Evolutionary conservation across 495 filamentous ascomycete genomes (phyloP).

Genomic region (Trichocladium antarcticum): DNA sequence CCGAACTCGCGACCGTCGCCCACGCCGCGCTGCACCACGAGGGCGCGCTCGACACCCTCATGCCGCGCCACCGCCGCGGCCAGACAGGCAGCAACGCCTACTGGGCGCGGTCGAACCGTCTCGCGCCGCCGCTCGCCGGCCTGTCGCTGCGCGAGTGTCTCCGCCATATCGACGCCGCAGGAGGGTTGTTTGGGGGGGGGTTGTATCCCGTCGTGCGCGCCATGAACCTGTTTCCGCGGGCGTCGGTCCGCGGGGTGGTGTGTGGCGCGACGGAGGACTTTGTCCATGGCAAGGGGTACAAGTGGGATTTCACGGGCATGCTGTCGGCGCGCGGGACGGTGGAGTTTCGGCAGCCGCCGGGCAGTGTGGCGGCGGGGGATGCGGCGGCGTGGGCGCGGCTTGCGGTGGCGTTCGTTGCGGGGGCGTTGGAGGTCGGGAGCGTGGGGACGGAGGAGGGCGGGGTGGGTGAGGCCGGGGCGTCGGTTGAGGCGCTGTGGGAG

Average conservation of each 20-base stretch:
- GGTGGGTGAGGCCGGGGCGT: constrained; percentile 6
- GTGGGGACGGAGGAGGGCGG: background rate
- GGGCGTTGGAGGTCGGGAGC: constrained; percentile 5
- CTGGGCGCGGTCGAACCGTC: constrained; percentile 23
- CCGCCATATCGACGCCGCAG: background rate
- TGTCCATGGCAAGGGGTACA: constrained; percentile 24
- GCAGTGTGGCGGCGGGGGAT: constrained; percentile 13
- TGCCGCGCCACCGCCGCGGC: constrained; percentile 9
- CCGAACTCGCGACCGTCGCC: constrained; percentile 16
- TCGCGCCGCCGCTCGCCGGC: constrained; percentile 3
- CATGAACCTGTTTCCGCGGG: constrained; percentile 19
- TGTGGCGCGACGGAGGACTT: constrained; percentile 17
- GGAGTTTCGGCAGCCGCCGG: constrained; percentile 24
- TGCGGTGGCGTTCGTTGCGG: constrained; percentile 19
- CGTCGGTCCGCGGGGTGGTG: constrained; percentile 9
- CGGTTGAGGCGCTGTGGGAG: constrained; percentile 18
- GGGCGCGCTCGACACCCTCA: constrained; percentile 17
- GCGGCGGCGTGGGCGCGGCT: constrained; percentile 18
- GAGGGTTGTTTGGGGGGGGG: too few species aligned
- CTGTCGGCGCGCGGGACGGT: constrained; percentile 14
- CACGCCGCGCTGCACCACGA: constrained; percentile 24
- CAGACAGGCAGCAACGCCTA: background rate
- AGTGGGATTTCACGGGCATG: constrained; percentile 25
- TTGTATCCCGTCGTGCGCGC: constrained; percentile 9
- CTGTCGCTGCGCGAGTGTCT: constrained; percentile 6